A percentile compares a stretch with the other conserved stretches of the same genome.
These are phyloP conservation scores for Claviceps sp. DNA, from an alignment of 2,329 filamentous ascomycete species.

Conservation along the genomic window DNA sequence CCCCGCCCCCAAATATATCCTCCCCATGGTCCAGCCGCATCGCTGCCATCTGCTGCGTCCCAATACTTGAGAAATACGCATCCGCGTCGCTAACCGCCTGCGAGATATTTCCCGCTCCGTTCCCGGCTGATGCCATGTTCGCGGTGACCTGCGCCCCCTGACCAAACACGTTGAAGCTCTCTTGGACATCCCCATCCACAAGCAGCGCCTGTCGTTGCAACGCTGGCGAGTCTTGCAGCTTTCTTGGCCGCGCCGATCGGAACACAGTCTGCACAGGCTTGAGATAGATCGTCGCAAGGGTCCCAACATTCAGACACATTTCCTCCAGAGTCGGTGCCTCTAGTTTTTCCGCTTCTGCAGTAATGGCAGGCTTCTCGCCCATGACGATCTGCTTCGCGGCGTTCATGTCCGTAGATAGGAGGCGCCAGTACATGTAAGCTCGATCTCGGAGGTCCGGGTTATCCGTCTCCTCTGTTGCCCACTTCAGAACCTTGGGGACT, in stretches of 20 bases:
- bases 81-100: slow-evolving; percentile 76
- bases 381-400: slow-evolving; percentile 83
- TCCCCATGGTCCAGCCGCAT: slow-evolving; percentile 55
- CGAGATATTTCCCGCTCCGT: slow-evolving; percentile 38
- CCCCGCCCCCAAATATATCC: slow-evolving; percentile 46
- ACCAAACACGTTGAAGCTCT: slow-evolving; percentile 46
- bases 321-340: slow-evolving; percentile 87
- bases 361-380: slow-evolving; percentile 94
- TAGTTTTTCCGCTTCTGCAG: slow-evolving; percentile 86
- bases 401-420: slow-evolving; percentile 82
- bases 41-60: slow-evolving; percentile 57
- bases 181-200: slow-evolving; percentile 38
- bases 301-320: slow-evolving; percentile 93
- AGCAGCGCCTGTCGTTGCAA: slow-evolving; percentile 60
- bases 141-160: slow-evolving; percentile 36
- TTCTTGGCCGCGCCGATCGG: slow-evolving; percentile 69
- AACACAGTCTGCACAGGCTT: slow-evolving; percentile 98
- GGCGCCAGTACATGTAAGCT: slow-evolving; percentile 98
- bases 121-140: slow-evolving; percentile 30
- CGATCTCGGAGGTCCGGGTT: slow-evolving; percentile 92
- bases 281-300: slow-evolving; percentile 89
- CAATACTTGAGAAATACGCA: slow-evolving; percentile 74
- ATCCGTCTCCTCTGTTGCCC: slow-evolving; percentile 98
- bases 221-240: slow-evolving; percentile 70
- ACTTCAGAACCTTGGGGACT: slow-evolving; percentile 89